A percentile compares a stretch with the other conserved stretches of the same genome.
Evolutionary conservation across 768 basidiomycete genomes (phyloP).

Genomic region (Piloderma croceum): DNA sequence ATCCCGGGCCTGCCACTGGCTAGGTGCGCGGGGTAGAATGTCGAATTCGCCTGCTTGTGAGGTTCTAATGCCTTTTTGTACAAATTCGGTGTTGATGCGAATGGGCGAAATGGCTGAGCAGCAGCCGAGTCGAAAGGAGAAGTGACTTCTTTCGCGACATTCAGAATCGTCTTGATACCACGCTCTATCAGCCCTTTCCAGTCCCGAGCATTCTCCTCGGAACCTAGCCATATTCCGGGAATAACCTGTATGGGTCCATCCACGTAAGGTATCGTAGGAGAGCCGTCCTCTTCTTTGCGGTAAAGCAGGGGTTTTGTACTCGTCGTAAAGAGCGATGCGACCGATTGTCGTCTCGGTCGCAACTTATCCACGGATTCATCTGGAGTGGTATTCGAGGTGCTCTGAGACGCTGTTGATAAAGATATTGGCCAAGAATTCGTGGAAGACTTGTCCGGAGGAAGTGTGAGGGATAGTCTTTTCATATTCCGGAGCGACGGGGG

Average conservation of each 20-base stretch:
- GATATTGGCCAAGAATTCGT: slow-evolving; percentile 42
- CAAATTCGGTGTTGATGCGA: slow-evolving; percentile 67
- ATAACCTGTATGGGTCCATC: slow-evolving; percentile 82
- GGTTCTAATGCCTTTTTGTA: slow-evolving; percentile 28
- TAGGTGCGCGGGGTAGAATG: slow-evolving; percentile 63
- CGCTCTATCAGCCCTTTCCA: slow-evolving; percentile 65
- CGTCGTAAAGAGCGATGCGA: slow-evolving; percentile 60
- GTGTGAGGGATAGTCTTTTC: slow-evolving; percentile 70
- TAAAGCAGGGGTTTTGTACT: slow-evolving; percentile 48
- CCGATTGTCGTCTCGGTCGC: slow-evolving; percentile 59
- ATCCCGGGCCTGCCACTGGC: slow-evolving; percentile 68
- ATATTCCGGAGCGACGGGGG: slow-evolving; percentile 55
- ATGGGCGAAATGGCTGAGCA: slow-evolving; percentile 49
- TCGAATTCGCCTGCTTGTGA: slow-evolving; percentile 40
- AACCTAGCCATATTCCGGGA: slow-evolving; percentile 84
- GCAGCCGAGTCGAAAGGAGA: slow-evolving; percentile 55
- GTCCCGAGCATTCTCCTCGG: slow-evolving; percentile 87
- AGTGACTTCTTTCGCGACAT: slow-evolving; percentile 88
- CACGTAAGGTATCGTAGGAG: slow-evolving; percentile 62
- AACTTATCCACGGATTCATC: slow-evolving; percentile 24
- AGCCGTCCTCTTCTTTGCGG: slow-evolving; percentile 60
- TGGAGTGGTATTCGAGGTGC: slow-evolving; percentile 27
- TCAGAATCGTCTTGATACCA: slow-evolving; percentile 76
- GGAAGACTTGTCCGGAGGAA: slow-evolving; percentile 59
- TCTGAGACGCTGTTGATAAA: slow-evolving; percentile 27